Evolutionary conservation across 805 yeast species (phyloP).

Genomic region (Lachancea nothofagi): DNA sequence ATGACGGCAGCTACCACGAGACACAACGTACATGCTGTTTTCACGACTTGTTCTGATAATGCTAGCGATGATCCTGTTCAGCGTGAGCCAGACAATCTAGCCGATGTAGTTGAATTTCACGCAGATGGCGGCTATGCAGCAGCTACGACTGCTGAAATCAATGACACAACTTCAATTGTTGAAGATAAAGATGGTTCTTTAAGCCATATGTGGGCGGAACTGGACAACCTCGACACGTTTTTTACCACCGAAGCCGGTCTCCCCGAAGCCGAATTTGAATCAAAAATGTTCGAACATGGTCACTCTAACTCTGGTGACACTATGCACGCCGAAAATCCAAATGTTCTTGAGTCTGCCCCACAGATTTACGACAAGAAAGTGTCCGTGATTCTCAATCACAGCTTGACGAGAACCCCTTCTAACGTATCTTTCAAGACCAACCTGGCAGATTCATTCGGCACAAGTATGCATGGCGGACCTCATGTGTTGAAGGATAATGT

Average conservation of each 20-base stretch:
- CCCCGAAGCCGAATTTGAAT: constrained; percentile 14
- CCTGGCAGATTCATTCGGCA: constrained; percentile 59
- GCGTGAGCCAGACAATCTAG: constrained; percentile 20
- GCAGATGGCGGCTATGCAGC: constrained; percentile 29
- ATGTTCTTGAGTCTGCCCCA: constrained; percentile 66
- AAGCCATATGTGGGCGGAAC: constrained; percentile 87
- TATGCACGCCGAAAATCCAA: constrained; percentile 41
- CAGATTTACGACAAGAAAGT: constrained; percentile 76
- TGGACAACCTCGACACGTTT: constrained; percentile 83
- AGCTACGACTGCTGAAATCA: constrained; percentile 24
- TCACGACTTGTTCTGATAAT: constrained; percentile 63
- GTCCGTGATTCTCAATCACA: constrained; percentile 63
- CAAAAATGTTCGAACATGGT: constrained; percentile 28
- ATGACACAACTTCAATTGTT: constrained; percentile 32
- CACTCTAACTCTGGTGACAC: constrained; percentile 56
- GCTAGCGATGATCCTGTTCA: constrained; percentile 16
- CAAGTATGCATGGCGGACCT: constrained; percentile 24
- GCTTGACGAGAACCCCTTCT: constrained; percentile 68
- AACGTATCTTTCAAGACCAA: constrained; percentile 72
- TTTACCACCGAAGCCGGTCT: constrained; percentile 55
- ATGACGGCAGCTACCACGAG: constrained; percentile 83
- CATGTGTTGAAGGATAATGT: constrained; percentile 10
- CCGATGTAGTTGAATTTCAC: constrained; percentile 31
- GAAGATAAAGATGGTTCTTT: constrained; percentile 70
- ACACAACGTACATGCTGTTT: constrained; percentile 92